Evolutionary conservation across 768 basidiomycete species (phyloP).

Genomic region (Roridomyces roridus): DNA sequence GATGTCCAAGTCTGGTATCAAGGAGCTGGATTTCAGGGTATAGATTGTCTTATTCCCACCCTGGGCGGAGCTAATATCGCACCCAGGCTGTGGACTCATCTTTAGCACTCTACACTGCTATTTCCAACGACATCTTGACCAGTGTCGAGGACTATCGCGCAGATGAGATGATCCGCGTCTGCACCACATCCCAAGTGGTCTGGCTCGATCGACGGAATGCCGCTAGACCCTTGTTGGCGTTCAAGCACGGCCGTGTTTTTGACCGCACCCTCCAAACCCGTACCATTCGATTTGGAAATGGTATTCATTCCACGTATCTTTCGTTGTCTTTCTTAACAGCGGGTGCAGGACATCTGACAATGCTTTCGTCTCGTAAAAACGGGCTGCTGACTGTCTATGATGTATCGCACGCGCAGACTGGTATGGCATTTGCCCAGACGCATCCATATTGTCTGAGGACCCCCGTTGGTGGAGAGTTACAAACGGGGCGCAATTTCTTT

Average conservation of each 20-base stretch:
- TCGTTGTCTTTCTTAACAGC: not conserved
- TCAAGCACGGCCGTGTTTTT: constrained; percentile 62
- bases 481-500: constrained; percentile 43
- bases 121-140: constrained; percentile 51
- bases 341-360: constrained; percentile 53
- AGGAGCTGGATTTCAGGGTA: constrained; percentile 65
- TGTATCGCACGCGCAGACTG: constrained; percentile 48
- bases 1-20: constrained; percentile 49
- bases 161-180: constrained; percentile 56
- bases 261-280: constrained; percentile 62
- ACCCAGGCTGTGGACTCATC: constrained; percentile 35
- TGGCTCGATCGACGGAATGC: constrained; percentile 75
- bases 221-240: constrained; percentile 62
- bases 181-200: constrained; percentile 64
- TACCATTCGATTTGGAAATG: constrained; percentile 41
- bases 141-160: constrained; percentile 52
- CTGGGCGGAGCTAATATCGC: not conserved
- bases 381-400: constrained; percentile 69
- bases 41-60: constrained; percentile 22
- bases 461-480: constrained; percentile 30
- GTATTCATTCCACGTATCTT: constrained; percentile 29
- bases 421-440: constrained; percentile 50
- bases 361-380: constrained; percentile 67
- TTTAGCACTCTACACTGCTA: constrained; percentile 42
- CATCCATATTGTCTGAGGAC: constrained; percentile 49